Conservation (phyloP, 805 yeast species). For the Zygosaccharomyces bailii region DNA sequence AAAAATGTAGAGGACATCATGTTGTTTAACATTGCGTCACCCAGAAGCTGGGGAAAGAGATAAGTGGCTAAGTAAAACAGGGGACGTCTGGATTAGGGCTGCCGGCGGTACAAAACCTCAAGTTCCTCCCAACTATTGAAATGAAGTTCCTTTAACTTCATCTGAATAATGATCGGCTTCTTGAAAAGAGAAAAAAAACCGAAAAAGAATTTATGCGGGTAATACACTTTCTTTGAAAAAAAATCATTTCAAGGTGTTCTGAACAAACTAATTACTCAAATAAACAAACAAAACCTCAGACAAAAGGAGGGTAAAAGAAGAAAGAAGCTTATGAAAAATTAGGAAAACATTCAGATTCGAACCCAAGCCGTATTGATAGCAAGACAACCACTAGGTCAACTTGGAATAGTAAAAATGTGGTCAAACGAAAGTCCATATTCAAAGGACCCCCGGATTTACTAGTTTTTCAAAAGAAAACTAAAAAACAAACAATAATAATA, state of each 20-base stretch:
- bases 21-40: not conserved
- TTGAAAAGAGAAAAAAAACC: not conserved
- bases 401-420: too few relatives aligned
- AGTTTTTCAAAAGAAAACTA: not conserved
- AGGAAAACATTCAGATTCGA: too few relatives aligned
- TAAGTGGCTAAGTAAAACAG: not conserved
- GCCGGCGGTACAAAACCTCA: not conserved
- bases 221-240: not conserved
- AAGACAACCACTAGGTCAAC: too few relatives aligned
- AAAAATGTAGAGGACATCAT: slow-evolving; percentile 5
- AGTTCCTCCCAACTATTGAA: not conserved
- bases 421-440: too few relatives aligned
- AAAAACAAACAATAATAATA: not conserved
- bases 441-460: not conserved
- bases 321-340: too few relatives aligned
- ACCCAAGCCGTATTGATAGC: too few relatives aligned
- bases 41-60: slow-evolving; percentile 1
- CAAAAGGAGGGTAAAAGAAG: not conserved
- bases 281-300: not conserved
- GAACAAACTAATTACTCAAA: not conserved
- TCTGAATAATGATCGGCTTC: not conserved
- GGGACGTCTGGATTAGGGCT: not conserved
- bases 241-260: not conserved
- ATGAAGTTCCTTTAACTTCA: not conserved
- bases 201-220: not conserved